Conservation (phyloP, 768 basidiomycete species). For the Dioszegia hungarica region DNA sequence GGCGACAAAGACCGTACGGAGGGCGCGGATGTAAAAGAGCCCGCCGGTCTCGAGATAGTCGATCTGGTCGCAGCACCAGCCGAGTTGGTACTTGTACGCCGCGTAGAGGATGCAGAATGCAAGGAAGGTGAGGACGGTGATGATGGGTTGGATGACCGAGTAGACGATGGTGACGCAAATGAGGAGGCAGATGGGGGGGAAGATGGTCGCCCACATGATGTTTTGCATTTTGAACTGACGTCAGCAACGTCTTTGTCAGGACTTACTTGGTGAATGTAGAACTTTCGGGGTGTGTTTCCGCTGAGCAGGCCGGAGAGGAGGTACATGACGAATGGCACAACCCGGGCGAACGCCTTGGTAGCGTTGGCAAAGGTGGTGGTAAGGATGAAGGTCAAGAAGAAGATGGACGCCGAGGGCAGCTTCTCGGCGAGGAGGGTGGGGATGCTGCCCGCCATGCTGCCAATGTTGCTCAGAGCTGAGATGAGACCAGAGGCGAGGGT, state of each 20-base stretch:
- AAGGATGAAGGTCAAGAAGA: slow-evolving; percentile 50
- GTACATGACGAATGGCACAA: slow-evolving; percentile 44
- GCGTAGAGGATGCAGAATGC: slow-evolving; percentile 48
- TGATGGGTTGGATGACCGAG: slow-evolving; percentile 50
- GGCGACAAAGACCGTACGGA: slow-evolving; percentile 48
- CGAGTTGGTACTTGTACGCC: slow-evolving; percentile 48
- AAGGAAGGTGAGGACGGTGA: slow-evolving; percentile 42
- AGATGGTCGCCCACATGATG: slow-evolving; percentile 36
- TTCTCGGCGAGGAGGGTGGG: slow-evolving; percentile 43
- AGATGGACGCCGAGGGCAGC: slow-evolving; percentile 43
- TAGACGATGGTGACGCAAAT: slow-evolving; percentile 49
- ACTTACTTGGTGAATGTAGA: slow-evolving; percentile 22
- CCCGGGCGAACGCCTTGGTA: slow-evolving; percentile 43
- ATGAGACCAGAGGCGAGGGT: slow-evolving; percentile 48
- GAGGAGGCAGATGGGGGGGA: slow-evolving; percentile 45
- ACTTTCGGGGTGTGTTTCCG: slow-evolving; percentile 48
- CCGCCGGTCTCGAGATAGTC: slow-evolving; percentile 50
- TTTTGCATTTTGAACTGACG: slow-evolving; percentile 35
- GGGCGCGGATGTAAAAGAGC: slow-evolving; percentile 50
- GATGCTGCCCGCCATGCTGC: slow-evolving; percentile 19
- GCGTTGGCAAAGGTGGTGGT: slow-evolving; percentile 43
- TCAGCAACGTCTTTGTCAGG: background rate
- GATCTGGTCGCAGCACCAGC: slow-evolving; percentile 49
- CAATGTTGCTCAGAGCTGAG: slow-evolving; percentile 29
- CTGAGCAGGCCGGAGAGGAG: slow-evolving; percentile 36